These are phyloP conservation scores for Rubroboletus satanas DNA, from an alignment of 768 basidiomycete genomes.

Conservation along the genomic window DNA sequence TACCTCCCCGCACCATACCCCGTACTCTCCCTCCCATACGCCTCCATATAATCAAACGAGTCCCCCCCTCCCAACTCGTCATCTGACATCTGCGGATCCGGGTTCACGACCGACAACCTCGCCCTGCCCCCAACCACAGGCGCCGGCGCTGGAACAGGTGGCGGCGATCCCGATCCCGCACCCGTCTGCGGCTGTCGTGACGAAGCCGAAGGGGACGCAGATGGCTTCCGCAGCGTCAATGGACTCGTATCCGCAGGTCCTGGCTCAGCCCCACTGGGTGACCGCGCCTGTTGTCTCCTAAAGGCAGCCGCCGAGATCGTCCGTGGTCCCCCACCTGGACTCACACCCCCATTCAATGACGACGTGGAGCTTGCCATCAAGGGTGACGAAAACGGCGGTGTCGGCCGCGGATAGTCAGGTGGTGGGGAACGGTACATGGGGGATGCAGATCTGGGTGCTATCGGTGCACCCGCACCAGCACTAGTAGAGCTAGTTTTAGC, in stretches of 20 bases:
- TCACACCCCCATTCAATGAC: conserved; percentile 25
- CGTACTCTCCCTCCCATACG: conserved; percentile 38
- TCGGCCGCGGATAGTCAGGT: conserved; percentile 42
- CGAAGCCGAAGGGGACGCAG: conserved; percentile 32
- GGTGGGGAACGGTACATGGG: conserved; percentile 33
- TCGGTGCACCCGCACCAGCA: background rate
- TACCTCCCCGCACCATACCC: conserved; percentile 45
- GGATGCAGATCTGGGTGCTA: background rate
- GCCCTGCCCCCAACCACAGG: conserved; percentile 1
- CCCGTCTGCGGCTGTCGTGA: conserved; percentile 3
- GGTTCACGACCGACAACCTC: conserved; percentile 28
- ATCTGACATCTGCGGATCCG: conserved; percentile 23
- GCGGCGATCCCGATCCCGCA: conserved; percentile 1
- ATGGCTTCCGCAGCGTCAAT: conserved; percentile 46
- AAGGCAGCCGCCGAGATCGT: conserved; percentile 79
- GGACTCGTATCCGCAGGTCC: conserved; percentile 45
- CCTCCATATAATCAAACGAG: conserved; percentile 55
- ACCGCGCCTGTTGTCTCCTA: conserved; percentile 45
- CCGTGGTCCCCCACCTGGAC: conserved; percentile 37
- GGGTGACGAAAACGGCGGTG: conserved; percentile 31
- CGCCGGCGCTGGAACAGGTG: conserved; percentile 29
- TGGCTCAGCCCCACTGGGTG: conserved; percentile 19
- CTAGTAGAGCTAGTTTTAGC: background rate
- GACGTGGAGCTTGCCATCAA: conserved; percentile 33
- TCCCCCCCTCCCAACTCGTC: conserved; percentile 34